Base-by-base conservation (phyloP, 768 basidiomycete species). In the Podaxis carcinomalis region DNA sequence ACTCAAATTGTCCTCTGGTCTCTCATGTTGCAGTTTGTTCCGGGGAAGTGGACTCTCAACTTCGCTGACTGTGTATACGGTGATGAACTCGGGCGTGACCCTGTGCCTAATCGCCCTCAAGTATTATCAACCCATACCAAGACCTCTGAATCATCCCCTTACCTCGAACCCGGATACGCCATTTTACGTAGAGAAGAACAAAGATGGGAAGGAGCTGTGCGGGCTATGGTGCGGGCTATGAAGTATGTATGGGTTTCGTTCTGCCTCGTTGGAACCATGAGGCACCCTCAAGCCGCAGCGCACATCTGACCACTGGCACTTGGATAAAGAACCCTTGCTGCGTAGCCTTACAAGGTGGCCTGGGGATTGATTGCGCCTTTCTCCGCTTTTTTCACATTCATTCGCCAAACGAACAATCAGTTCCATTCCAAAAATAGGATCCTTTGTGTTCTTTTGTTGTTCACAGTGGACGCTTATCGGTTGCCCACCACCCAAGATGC, bases 1-100 rank as follows among this genome's bases (percentile, higher is more conserved):
- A 19, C n/a, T 44, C 4, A 60, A 47, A 36, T 44, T 13, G 14
- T 60, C 59, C n/a, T 60, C 59, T 5, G 6, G 28, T 4, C 40
- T 42, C 23, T 53, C 51, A 9, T 27, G 21, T 9, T 53, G 51
- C 9, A 44, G n/a, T 51, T 51, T 53, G 35, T 27, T 39, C 57
- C 57, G 50, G 7, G 51, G 39, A n/a, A 16, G 40, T 36, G 59
- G 59, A 46, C 39, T 60, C 10, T 60, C 51, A 36, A 35, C 51
- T 11, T 60, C 59, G 51, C 59, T 60, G 10, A 60, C 59, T 52
- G 59, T 53, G 40, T 60, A 60, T 16, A 51, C 42, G 3, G 59
- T 52, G 27, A 51, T 36, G 32, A 59, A 39, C 35, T 52, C 50
- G 25, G 51, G 51, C 2, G 40, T 21, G 3, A 11, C 19, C 25